Evolutionary conservation across 768 basidiomycete species (phyloP), one percentile per base, ranked within the genome.

Genomic region (Boletus huronensis): DNA sequence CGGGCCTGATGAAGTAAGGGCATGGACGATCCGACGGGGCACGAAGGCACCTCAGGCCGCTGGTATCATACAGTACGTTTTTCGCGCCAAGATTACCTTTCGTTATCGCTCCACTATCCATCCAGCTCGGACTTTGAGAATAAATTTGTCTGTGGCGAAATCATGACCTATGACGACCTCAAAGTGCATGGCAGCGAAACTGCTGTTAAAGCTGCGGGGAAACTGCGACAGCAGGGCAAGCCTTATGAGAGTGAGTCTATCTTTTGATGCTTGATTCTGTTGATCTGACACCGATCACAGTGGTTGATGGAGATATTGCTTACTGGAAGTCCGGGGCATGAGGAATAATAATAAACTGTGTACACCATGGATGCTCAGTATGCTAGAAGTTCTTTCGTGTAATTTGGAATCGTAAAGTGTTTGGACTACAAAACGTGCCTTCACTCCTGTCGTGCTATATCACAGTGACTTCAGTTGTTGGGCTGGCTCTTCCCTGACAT

Each of bases 31-130:
- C 67, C 80, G 95, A 54, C 85, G 83, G 54, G 94, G 93, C 21
- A 95, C 88, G 26, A 97, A 94, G 70, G 96, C 97, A 1, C 97
- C 96, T 3, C 90, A 93, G 69, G 97, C 97, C 8, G 97, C 97
- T 36, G 97, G 97, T 72, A 93, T 98, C 60, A 98, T 98, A 67
- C 96, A 98, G 88, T 93, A 67, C 48, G 88, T 78, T 13, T 19
- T 43, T 23, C 17, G n/a, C 8, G 25, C 6, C n/a, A 11, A 25
- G 6, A 14, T 36, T 25, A 16, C 10, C 35, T 45, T 31, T 17
- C 5, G 19, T 41, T 23, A 23, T 5, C 28, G 13, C 54, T 58
- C 19, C 51, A 38, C 38, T 19, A 21, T 39, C 8, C 19, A 38
- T 48, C 34, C 56, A 92, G 90, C 79, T 87, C 92, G 48, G 95